A percentile compares a stretch with the other conserved stretches of the same genome.
phyloP scores from a whole-genome alignment of 225 moss, liverwort and hornwort genomes.

The Pseudisothecium myosuroides region DNA sequence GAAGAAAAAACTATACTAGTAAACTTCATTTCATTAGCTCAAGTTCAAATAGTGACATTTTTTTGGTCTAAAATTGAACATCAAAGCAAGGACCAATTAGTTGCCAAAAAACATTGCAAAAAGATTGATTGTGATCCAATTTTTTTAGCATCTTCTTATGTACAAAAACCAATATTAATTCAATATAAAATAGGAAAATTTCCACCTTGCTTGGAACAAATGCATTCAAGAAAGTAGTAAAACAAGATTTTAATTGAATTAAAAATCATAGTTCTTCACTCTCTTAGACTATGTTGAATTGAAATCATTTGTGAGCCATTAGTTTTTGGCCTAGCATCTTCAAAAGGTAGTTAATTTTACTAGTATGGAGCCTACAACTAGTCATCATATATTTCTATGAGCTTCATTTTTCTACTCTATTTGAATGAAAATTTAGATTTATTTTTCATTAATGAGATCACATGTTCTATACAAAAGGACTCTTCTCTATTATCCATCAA shows the following conservation, averaged over 20 bases:
- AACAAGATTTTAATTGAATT: background rate
- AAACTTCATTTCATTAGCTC: background rate
- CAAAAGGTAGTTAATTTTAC: background rate
- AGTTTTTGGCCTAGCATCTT: background rate
- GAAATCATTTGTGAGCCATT: background rate
- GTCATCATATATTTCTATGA: too few species aligned
- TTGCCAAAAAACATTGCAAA: background rate
- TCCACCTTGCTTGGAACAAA: too few species aligned
- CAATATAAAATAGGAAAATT: background rate
- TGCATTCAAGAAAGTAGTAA: too few species aligned
- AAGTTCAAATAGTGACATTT: background rate
- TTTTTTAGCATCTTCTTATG: background rate
- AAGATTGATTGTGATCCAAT: background rate
- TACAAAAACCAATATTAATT: background rate
- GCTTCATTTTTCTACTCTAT: background rate
- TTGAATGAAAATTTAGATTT: background rate
- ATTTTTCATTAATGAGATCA: background rate
- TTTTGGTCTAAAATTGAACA: background rate
- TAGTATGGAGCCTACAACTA: too few species aligned
- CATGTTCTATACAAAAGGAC: too few species aligned
- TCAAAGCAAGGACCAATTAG: background rate
- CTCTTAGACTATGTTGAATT: background rate
- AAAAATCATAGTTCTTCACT: background rate
- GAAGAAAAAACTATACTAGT: background rate
- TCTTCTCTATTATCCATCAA: too few species aligned